Evolutionary conservation across 2,329 filamentous ascomycete species (phyloP).

Genomic region (Alternaria angustiovoidea): DNA sequence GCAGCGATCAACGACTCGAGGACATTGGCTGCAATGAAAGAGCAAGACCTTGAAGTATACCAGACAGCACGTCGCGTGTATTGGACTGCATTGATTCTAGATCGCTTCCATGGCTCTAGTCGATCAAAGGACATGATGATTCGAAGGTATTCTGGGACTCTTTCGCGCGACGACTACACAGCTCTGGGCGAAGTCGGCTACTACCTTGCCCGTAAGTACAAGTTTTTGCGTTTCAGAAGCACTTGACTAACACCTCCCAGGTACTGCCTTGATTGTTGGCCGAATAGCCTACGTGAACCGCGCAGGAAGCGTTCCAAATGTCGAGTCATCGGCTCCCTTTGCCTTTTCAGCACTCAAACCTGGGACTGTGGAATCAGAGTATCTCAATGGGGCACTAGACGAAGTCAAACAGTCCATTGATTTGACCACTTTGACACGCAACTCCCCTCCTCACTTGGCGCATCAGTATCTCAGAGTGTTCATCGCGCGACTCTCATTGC

Average conservation of each 20-base stretch:
- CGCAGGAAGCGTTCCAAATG: conserved; percentile 39
- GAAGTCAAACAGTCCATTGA: conserved; percentile 45
- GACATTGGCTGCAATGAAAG: conserved; percentile 32
- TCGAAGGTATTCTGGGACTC: conserved; percentile 39
- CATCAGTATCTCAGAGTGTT: conserved; percentile 49
- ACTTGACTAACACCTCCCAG: conserved; percentile 23
- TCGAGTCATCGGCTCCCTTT: conserved; percentile 41
- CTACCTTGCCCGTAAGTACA: conserved; percentile 47
- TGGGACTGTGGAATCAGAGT: conserved; percentile 37
- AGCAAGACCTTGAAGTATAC: conserved; percentile 43
- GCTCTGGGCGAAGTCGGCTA: conserved; percentile 46
- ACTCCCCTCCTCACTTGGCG: conserved; percentile 45
- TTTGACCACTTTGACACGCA: conserved; percentile 36
- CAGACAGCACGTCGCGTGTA: conserved; percentile 46
- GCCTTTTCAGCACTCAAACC: conserved; percentile 36
- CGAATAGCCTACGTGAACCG: conserved; percentile 41
- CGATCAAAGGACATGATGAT: conserved; percentile 45
- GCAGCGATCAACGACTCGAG: conserved; percentile 44
- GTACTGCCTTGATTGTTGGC: conserved; percentile 43
- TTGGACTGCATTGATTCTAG: conserved; percentile 49
- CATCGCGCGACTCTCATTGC: conserved; percentile 39
- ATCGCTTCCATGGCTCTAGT: conserved; percentile 48
- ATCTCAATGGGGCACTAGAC: conserved; percentile 41
- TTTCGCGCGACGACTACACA: conserved; percentile 43
- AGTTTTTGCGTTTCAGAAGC: background rate